Base-by-base conservation (phyloP, 441 rosid species). In the Arabidopsis lyrata region DNA sequence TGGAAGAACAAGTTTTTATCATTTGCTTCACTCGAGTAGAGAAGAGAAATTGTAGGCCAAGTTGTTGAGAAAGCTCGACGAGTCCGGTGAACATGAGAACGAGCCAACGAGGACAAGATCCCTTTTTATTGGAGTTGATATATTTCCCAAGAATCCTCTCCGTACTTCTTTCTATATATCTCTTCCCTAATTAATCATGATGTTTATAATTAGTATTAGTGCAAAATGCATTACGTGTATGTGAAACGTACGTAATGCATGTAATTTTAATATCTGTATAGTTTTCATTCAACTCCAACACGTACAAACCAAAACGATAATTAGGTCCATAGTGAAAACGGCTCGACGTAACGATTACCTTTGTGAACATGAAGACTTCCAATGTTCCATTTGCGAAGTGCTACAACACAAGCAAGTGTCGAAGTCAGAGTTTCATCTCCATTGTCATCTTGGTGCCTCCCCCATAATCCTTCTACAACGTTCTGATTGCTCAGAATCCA, bases 401-500 rank as follows among this genome's bases (percentile, higher is more conserved):
- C 86, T 63, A 82, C 3, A 53, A 84, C 68, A 76, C 93, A 85
- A 65, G 87, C 86, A 36, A 88, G 47, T 27, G 93, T 85, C 18
- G 86, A 81, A 45, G 80, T 76, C 48, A 90, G 86, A 54, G 35
- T 72, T 31, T 59, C 74, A 12, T 84, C 87, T 63, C 78, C 31
- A 22, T 81, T 62, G 12, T 78, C 80, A 38, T 48, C 57, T 54
- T 11, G 34, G 57, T 18, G 60, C 6, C 70, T 80, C 11, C 88
- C 88, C 95, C 95, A 90, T 16, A 59, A 76, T 32, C 93, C 90
- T 11, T 81, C 80, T 50, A 62, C 76, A 42, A 32, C 74, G 22
- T 56, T 36, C 39, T 88, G 93, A 73, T 82, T 88, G 15, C 55
- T 42, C 16, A 85, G 70, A 49, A 90, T 81, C 96, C 93, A 90